A percentile compares a stretch with the other conserved stretches of the same genome.
These are phyloP conservation scores for Aschersonia sp. DNA, from an alignment of 2,329 filamentous ascomycete species.

Conservation along the genomic window DNA sequence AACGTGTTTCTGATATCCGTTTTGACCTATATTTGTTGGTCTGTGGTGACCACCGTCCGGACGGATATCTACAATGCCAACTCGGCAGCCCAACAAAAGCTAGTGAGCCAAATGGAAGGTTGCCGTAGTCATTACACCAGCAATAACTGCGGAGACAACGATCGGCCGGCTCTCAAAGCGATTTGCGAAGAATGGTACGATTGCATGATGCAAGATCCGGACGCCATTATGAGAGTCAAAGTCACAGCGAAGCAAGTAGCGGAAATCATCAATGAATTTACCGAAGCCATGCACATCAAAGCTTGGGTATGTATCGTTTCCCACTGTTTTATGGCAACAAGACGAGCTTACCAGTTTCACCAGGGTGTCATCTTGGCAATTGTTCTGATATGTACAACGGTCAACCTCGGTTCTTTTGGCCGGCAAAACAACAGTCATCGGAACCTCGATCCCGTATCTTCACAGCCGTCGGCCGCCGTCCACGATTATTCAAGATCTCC, in stretches of 20 bases:
- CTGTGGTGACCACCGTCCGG: conserved; percentile 54
- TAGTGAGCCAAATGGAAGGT: conserved; percentile 57
- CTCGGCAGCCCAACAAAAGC: conserved; percentile 50
- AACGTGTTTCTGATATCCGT: conserved; percentile 46
- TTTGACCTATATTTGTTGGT: conserved; percentile 52
- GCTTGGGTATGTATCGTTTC: conserved; percentile 31
- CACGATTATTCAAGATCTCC: conserved; percentile 12
- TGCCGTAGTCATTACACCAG: conserved; percentile 61
- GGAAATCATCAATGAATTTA: conserved; percentile 85
- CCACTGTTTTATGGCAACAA: neutral
- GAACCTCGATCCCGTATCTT: neutral
- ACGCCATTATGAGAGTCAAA: conserved; percentile 62
- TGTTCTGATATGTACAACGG: conserved; percentile 30
- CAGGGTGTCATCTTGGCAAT: conserved; percentile 38
- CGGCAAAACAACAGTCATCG: conserved; percentile 5
- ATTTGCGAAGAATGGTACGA: conserved; percentile 70
- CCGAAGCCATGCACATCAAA: conserved; percentile 82
- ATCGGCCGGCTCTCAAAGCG: conserved; percentile 56
- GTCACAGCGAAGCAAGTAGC: conserved; percentile 81
- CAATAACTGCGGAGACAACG: conserved; percentile 57
- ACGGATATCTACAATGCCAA: conserved; percentile 63
- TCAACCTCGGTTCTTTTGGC: conserved; percentile 34
- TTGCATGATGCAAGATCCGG: conserved; percentile 77
- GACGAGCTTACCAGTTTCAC: neutral
- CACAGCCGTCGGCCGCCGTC: conserved; percentile 6